These are phyloP conservation scores for Talaromyces albobiverticillius DNA, from an alignment of 2,329 filamentous ascomycete species.

Conservation along the genomic window DNA sequence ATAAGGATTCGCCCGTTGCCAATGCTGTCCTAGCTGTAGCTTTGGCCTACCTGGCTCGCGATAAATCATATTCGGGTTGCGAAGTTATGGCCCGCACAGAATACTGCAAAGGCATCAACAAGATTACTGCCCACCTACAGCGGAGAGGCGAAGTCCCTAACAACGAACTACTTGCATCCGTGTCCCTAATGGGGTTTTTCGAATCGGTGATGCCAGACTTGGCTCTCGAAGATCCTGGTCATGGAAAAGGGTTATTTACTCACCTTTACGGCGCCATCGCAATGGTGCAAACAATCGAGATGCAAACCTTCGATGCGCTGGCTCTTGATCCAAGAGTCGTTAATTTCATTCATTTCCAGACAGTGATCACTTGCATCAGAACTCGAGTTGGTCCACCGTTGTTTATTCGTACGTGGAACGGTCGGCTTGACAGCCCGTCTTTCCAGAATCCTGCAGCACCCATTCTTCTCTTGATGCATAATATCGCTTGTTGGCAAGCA, in stretches of 20 bases:
- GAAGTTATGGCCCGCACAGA: constrained; percentile 1
- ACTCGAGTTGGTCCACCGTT: background rate
- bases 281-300: background rate
- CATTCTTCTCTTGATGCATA: background rate
- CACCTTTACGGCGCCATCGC: constrained; percentile 3
- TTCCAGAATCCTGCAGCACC: background rate
- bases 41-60: background rate
- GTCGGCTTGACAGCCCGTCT: background rate
- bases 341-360: constrained; percentile 6
- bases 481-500: background rate
- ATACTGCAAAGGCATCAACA: constrained; percentile 3
- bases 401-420: background rate
- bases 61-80: background rate
- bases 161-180: background rate
- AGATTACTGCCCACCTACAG: background rate
- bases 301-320: background rate
- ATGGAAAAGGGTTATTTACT: background rate
- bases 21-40: constrained; percentile 1
- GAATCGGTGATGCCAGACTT: background rate
- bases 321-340: background rate
- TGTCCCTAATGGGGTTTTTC: background rate
- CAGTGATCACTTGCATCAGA: background rate
- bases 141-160: background rate
- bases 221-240: background rate
- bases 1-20: background rate